Base-by-base conservation (phyloP, 805 yeast genomes). In the Jamesozyma hellenica region DNA sequence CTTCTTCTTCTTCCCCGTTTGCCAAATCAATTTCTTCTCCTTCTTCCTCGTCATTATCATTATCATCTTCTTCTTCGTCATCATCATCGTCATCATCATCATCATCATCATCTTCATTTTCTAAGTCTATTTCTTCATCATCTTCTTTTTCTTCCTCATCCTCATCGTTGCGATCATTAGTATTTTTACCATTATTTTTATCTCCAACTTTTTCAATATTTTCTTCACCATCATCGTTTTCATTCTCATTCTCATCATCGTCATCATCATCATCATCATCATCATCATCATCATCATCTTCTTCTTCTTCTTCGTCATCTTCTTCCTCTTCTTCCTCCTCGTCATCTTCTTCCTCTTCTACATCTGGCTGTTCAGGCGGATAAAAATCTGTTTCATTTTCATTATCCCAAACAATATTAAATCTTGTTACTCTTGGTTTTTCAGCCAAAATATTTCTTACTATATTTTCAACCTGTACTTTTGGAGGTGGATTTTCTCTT, bases 341-440 rank as follows among this genome's bases (percentile, higher is more conserved):
- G n/a, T 76, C 82, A 12, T 73, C 82, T 8, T 74, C 85, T 2
- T 70, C 79, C 19, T 72, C 72, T 34, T 71, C 79, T 1, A 70
- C 79, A 32, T 75, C 84, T 6, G 71, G 75, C 50, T 80, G 85
- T 47, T 81, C 86, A 2, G 92, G 92, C 11, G 90, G 94, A 50
- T 74, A 82, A 38, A 78, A 77, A 38, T 82, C 86, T 4, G 68
- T 68, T 42, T 66, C 74, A 27, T 67, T 74, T 39, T 77, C 86
- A 44, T 82, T 83, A 58, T 86, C 95, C 99, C 99, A 92, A 3
- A 87, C 94, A 41, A 92, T 92, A 60, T 92, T 92, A 64, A 92
- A 92, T 47, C 96, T 70, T 6, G 99, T 92, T 31, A 92, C 98
- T 50, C 97, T 72, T 32, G 99, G 99, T 65, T 92, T 92, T 58